Conservation (phyloP, 345 rosid species). For the Brassica juncea region DNA sequence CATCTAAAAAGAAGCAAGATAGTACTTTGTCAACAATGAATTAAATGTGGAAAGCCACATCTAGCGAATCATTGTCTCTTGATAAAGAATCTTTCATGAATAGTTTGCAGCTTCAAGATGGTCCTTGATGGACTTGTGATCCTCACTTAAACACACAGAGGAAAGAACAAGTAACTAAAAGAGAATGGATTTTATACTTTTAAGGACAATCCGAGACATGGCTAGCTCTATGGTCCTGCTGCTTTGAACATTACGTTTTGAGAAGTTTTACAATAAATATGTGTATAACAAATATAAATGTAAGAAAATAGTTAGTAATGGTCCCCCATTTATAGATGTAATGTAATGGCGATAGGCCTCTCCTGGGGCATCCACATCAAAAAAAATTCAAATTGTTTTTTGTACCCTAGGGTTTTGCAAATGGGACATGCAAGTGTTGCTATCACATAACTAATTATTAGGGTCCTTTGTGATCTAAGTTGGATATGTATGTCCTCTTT, state of each 20-base stretch:
- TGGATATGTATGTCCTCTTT: slow-evolving; percentile 42
- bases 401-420: slow-evolving; percentile 59
- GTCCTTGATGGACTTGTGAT: slow-evolving; percentile 45
- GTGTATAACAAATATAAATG: slow-evolving; percentile 13
- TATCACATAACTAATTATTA: slow-evolving; percentile 59
- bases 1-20: slow-evolving; percentile 26
- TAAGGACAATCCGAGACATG: slow-evolving; percentile 40
- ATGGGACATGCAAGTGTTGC: slow-evolving; percentile 75
- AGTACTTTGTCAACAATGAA: slow-evolving; percentile 36
- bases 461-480: slow-evolving; percentile 59
- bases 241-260: slow-evolving; percentile 41
- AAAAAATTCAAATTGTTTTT: slow-evolving; percentile 33
- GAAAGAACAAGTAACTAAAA: slow-evolving; percentile 42
- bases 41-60: slow-evolving; percentile 42
- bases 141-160: slow-evolving; percentile 43
- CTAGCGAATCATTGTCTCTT: slow-evolving; percentile 45
- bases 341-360: slow-evolving; percentile 34
- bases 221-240: slow-evolving; percentile 40
- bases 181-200: slow-evolving; percentile 39
- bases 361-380: slow-evolving; percentile 46
- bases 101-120: slow-evolving; percentile 37
- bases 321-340: slow-evolving; percentile 53
- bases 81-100: slow-evolving; percentile 45
- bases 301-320: slow-evolving; percentile 37
- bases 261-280: slow-evolving; percentile 41